A percentile compares a stretch with the other conserved stretches of the same genome.
These are phyloP conservation scores for Annona cherimola DNA, from an alignment of 164 flowering plant species.

Conservation along the genomic window DNA sequence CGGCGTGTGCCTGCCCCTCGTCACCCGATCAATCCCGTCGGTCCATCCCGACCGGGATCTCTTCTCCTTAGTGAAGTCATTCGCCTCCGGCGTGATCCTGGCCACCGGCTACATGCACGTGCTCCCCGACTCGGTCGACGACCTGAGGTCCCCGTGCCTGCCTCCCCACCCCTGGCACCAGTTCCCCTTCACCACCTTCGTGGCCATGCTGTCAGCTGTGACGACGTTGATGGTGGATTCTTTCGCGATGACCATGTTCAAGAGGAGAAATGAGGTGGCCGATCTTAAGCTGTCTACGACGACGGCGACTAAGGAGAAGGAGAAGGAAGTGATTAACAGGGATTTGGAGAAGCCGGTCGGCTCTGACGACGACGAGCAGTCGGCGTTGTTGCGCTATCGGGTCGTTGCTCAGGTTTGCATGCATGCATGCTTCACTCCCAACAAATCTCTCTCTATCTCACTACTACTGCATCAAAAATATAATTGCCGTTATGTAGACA, in stretches of 20 bases:
- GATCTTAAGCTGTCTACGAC: background rate
- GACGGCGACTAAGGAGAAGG: background rate
- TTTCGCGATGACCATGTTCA: slow-evolving; percentile 5
- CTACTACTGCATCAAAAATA: too few species aligned
- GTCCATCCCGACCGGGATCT: slow-evolving; percentile 9
- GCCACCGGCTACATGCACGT: slow-evolving; percentile 27
- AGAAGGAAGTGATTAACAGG: background rate
- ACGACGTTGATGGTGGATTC: slow-evolving; percentile 20
- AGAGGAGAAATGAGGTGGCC: background rate
- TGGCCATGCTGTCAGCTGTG: slow-evolving; percentile 20
- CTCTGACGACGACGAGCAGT: background rate
- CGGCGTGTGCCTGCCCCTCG: slow-evolving; percentile 18
- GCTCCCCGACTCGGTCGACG: slow-evolving; percentile 17
- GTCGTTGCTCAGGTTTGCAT: slow-evolving; percentile 11
- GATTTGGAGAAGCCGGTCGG: background rate
- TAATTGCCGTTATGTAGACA: too few species aligned
- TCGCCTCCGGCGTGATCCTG: slow-evolving; percentile 19
- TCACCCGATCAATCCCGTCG: slow-evolving; percentile 5
- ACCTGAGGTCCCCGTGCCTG: slow-evolving; percentile 12
- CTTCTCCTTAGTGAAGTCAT: slow-evolving; percentile 15
- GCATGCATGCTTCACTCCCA: too few species aligned
- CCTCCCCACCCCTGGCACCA: slow-evolving; percentile 18
- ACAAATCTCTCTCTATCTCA: too few species aligned
- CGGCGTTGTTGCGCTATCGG: slow-evolving; percentile 11
- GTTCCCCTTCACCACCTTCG: slow-evolving; percentile 19